Percentiles rank a stretch among this genome's conserved stretches.
Evolutionary conservation across 768 basidiomycete genomes (phyloP).

Genomic region (Amanita subjunquillea): DNA sequence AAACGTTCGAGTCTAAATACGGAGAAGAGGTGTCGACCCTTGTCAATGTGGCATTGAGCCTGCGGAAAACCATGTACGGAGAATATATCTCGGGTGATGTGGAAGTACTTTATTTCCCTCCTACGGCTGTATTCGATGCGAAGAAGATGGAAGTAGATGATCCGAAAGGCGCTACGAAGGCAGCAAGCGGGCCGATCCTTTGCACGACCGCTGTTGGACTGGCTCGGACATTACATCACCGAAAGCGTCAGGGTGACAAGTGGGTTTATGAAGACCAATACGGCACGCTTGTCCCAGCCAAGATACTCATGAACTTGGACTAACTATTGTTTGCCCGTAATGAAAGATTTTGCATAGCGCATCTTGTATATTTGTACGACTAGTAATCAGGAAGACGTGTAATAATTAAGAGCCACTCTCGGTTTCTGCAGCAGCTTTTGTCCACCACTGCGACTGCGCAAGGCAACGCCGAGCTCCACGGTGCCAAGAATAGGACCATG

Average conservation of each 20-base stretch:
- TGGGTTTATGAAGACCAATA: background rate
- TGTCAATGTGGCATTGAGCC: background rate
- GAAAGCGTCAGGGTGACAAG: background rate
- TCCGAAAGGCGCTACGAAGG: background rate
- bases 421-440: background rate
- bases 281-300: background rate
- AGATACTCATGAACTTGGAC: background rate
- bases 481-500: background rate
- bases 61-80: background rate
- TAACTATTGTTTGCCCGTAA: background rate
- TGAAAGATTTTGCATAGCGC: too few species aligned
- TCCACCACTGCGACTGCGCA: background rate
- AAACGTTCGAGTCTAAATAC: background rate
- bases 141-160: background rate
- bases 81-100: constrained; percentile 2
- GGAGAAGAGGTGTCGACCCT: background rate
- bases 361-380: background rate
- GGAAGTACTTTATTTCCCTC: background rate
- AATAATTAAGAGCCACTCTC: background rate
- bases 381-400: background rate
- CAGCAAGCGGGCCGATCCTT: background rate
- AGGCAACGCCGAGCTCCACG: background rate
- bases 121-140: background rate
- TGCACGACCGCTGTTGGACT: background rate
- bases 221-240: background rate